Percentiles rank a stretch among this genome's conserved stretches.
Conservation (phyloP, 805 yeast species). For the Dipodascopsis uninucleata region DNA sequence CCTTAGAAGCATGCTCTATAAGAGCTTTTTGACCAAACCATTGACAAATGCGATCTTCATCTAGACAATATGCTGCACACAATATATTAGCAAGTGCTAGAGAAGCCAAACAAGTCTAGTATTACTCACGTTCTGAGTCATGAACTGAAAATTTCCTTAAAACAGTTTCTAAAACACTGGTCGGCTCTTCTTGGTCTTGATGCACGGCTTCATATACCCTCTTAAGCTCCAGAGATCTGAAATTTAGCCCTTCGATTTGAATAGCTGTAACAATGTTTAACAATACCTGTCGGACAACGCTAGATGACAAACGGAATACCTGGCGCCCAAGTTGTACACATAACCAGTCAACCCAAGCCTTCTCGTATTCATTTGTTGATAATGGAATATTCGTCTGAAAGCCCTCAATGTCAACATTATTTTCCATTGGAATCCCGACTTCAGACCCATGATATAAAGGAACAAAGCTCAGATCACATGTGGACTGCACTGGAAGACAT, state of each 20-base stretch:
- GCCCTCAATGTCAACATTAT: conserved; percentile 1
- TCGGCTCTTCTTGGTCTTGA: conserved; percentile 39
- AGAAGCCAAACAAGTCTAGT: not conserved
- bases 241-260: conserved; percentile 26
- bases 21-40: conserved; percentile 66
- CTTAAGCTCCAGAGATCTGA: conserved; percentile 24
- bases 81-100: not conserved
- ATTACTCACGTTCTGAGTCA: conserved; percentile 20
- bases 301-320: conserved; percentile 38
- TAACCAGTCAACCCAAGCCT: conserved; percentile 49
- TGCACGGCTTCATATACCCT: conserved; percentile 27
- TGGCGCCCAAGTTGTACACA: conserved; percentile 54
- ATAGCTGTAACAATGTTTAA: conserved; percentile 31
- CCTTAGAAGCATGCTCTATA: conserved; percentile 34
- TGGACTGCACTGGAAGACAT: conserved; percentile 10
- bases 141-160: conserved; percentile 45
- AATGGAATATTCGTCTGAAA: conserved; percentile 44
- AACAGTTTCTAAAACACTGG: conserved; percentile 48
- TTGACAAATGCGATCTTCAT: conserved; percentile 44
- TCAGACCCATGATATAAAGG: conserved; percentile 24
- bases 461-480: conserved; percentile 16
- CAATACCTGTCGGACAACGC: conserved; percentile 29
- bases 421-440: not conserved
- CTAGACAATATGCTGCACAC: conserved; percentile 38
- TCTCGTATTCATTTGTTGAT: conserved; percentile 49